A percentile compares a stretch with the other conserved stretches of the same genome.
Evolutionary conservation across 768 basidiomycete species (phyloP).

Genomic region (Phaeotremella skinneri): DNA sequence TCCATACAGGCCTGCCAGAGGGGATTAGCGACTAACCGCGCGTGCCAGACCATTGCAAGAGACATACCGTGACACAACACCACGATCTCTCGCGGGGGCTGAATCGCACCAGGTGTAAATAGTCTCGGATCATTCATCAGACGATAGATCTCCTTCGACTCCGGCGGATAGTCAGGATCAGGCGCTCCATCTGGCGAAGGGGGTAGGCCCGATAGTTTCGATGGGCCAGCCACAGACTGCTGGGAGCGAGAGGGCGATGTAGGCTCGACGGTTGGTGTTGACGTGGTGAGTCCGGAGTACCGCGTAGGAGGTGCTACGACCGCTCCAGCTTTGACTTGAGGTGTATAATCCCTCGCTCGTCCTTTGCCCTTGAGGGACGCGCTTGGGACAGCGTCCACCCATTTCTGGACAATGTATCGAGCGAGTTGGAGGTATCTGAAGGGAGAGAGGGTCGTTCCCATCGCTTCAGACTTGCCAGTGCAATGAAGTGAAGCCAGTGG

Average conservation of each 20-base stretch:
- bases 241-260: conserved; percentile 1
- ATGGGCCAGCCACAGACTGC: background rate
- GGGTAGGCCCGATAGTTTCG: background rate
- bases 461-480: too few relatives aligned
- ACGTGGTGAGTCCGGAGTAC: background rate
- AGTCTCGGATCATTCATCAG: conserved; percentile 74
- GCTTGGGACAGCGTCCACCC: conserved; percentile 24
- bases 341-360: background rate
- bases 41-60: conserved; percentile 5
- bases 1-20: conserved; percentile 74
- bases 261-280: background rate
- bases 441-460: conserved; percentile 42
- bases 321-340: background rate
- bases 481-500: too few relatives aligned
- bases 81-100: conserved; percentile 75
- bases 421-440: conserved; percentile 47
- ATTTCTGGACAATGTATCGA: conserved; percentile 40
- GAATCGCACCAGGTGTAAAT: conserved; percentile 64
- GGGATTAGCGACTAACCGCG: background rate
- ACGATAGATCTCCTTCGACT: conserved; percentile 46
- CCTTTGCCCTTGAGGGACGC: conserved; percentile 27
- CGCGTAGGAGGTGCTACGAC: background rate
- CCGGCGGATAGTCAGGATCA: conserved; percentile 28
- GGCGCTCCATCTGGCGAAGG: conserved; percentile 13
- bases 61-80: conserved; percentile 92